Conservation (phyloP, 1,139 yeast genomes). For the Hansenula anomala region DNA sequence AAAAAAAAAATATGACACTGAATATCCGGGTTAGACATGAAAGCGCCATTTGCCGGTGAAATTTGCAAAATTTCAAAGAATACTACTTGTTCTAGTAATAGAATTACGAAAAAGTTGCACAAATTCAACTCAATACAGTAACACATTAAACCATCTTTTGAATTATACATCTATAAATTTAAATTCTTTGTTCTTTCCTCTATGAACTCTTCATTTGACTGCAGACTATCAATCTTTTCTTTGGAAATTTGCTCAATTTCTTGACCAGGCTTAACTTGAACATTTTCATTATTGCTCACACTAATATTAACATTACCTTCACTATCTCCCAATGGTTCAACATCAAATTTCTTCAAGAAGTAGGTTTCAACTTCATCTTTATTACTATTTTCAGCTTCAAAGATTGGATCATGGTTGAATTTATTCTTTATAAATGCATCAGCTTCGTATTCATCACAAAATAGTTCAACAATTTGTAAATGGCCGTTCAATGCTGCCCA, state of each 20-base stretch:
- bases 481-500: slow-evolving; percentile 96
- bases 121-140: too few relatives aligned
- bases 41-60: background rate
- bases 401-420: slow-evolving; percentile 78
- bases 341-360: slow-evolving; percentile 65
- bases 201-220: slow-evolving; percentile 21
- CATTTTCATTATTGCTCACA: slow-evolving; percentile 21
- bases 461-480: slow-evolving; percentile 57
- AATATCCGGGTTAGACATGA: too few relatives aligned
- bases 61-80: too few relatives aligned
- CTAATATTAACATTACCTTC: slow-evolving; percentile 29
- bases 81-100: too few relatives aligned
- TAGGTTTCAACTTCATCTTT: slow-evolving; percentile 65
- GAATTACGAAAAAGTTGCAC: background rate
- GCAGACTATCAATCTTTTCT: slow-evolving; percentile 27
- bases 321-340: slow-evolving; percentile 55
- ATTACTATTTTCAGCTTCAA: slow-evolving; percentile 78
- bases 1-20: background rate
- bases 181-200: slow-evolving; percentile 19
- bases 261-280: slow-evolving; percentile 31
- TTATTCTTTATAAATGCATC: slow-evolving; percentile 77
- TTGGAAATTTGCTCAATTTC: slow-evolving; percentile 36
- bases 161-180: slow-evolving; percentile 7
- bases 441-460: slow-evolving; percentile 71
- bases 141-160: background rate